phyloP scores from a whole-genome alignment of 2,329 filamentous ascomycete genomes.

The Pseudogymnoascus sp. region DNA sequence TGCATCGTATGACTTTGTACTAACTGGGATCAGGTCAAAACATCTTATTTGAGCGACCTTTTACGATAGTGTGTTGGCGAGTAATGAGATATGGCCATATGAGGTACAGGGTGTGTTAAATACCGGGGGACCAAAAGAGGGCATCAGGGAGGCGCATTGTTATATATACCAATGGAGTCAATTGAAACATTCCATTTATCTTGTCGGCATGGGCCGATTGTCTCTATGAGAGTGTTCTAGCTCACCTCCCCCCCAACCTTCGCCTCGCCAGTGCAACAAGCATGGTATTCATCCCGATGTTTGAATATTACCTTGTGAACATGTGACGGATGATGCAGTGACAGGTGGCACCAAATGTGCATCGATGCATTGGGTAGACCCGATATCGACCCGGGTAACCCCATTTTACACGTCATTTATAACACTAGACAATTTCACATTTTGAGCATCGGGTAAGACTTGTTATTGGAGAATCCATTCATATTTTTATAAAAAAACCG shows the following conservation, averaged over 20 bases:
- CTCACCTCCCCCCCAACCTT: neutral
- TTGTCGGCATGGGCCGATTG: neutral
- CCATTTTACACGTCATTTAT: neutral
- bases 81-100: neutral
- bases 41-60: constrained; percentile 50
- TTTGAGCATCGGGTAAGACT: neutral
- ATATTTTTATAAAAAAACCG: neutral
- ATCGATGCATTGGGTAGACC: neutral
- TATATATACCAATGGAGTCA: neutral
- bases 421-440: neutral
- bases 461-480: neutral
- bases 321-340: neutral
- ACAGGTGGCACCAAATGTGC: neutral
- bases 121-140: constrained; percentile 4
- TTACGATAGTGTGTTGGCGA: neutral
- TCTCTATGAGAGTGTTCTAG: neutral
- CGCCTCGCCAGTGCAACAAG: neutral
- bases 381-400: neutral
- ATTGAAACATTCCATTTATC: neutral
- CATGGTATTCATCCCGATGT: neutral
- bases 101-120: constrained; percentile 1
- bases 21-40: constrained; percentile 47
- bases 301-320: neutral
- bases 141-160: neutral
- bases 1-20: constrained; percentile 13